Evolutionary conservation across 2,329 filamentous ascomycete species (phyloP).

Genomic region (Pestalotiopsis fici): DNA sequence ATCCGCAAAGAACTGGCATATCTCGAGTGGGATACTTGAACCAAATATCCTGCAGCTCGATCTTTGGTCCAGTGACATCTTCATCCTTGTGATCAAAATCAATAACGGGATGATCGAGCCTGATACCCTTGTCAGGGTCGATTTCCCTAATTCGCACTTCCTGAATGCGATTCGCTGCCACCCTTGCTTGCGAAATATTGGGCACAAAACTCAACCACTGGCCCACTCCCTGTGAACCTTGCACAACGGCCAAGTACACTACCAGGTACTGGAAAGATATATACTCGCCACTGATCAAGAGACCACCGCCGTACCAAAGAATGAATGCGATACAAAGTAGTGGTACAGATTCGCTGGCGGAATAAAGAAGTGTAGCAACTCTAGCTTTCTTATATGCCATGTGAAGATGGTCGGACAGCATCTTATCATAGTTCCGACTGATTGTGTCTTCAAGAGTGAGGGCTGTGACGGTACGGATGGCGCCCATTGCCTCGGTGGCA

Average conservation of each 20-base stretch:
- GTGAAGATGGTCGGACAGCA: conserved; percentile 61
- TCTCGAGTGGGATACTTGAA: conserved; percentile 64
- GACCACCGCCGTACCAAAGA: conserved; percentile 59
- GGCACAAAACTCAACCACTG: conserved; percentile 69
- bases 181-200: conserved; percentile 61
- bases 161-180: conserved; percentile 60
- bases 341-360: conserved; percentile 64
- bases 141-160: conserved; percentile 45
- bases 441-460: conserved; percentile 71
- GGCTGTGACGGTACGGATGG: conserved; percentile 71
- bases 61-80: conserved; percentile 49
- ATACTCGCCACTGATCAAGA: conserved; percentile 55
- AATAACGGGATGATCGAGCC: conserved; percentile 34
- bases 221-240: conserved; percentile 63
- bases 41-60: conserved; percentile 57
- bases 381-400: conserved; percentile 62
- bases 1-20: conserved; percentile 55
- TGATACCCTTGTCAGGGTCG: conserved; percentile 11
- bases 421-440: conserved; percentile 56
- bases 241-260: conserved; percentile 66
- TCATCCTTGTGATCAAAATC: conserved; percentile 43
- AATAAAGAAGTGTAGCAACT: conserved; percentile 66
- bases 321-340: conserved; percentile 33
- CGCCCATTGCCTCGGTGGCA: conserved; percentile 71
- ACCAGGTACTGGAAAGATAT: conserved; percentile 49